Base-by-base conservation (phyloP, 768 basidiomycete genomes). In the Strobilomyces echinocephalus region DNA sequence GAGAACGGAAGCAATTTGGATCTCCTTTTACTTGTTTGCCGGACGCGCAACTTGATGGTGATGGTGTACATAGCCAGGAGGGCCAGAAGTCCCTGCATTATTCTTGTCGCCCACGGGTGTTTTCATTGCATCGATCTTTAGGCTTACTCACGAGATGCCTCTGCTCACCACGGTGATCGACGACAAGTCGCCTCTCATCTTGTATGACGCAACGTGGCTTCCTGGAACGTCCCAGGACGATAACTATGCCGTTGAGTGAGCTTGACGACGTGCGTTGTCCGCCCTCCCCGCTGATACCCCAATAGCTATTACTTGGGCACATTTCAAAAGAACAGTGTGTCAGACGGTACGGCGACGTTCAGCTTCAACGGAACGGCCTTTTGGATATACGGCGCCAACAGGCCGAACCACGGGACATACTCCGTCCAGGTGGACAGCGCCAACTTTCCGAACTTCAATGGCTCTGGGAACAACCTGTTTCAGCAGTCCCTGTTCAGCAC, bases 301-400 rank as follows among this genome's bases (percentile, higher is more conserved):
- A 5, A 35, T 15, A 74, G 73, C 51, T 74, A 76, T 52, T 69
- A 72, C 10, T 59, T 69, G 18, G 72, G 73, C 34, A 75, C 71
- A 39, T 76, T 73, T 53, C 75, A 68, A 56, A 63, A 60, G 21
- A 76, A 75, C 8, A 61, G 59, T 10, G 60, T 35, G 1, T 18
- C 55, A 38, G 66, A 68, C 6, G 75, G 75, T 9, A 65, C 59
- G 18, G 73, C 72, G 15, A 73, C 66, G 0, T 76, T 81, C 59
- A 57, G 61, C n/a, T 81, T 81, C 67, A 75, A 76, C 40, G 80
- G 78, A 18, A 76, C 74, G 9, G 72, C 72, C 4, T 65, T 82
- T 16, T 70, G 73, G 64, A 65, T 82, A 26, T 81, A 72, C 56
- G 80, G 81, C 21, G 72, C 79, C 15, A 77, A 78, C 58, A 71